phyloP scores from a whole-genome alignment of 768 basidiomycete genomes.

The Lentinula lateritia region DNA sequence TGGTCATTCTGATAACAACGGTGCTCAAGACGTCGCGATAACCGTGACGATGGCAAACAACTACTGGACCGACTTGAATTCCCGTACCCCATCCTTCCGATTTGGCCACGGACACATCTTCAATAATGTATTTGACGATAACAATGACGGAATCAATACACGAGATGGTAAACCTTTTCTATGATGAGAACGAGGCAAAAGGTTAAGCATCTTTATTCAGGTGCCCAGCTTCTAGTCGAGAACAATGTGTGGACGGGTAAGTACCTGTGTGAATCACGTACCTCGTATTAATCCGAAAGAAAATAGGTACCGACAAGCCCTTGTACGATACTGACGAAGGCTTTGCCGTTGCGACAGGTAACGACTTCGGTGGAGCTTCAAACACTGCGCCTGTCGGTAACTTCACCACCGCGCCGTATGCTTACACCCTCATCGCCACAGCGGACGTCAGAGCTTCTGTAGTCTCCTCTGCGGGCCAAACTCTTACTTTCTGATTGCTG shows the following conservation, averaged over 20 bases:
- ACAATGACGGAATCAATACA: conserved; percentile 39
- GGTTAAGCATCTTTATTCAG: conserved; percentile 12
- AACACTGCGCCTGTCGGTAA: conserved; percentile 27
- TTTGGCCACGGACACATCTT: conserved; percentile 42
- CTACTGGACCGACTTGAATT: conserved; percentile 33
- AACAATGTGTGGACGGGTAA: conserved; percentile 41
- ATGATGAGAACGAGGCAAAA: background rate
- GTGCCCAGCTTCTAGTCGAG: conserved; percentile 41
- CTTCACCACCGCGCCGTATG: conserved; percentile 30
- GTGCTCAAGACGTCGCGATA: conserved; percentile 28
- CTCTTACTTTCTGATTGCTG: conserved; percentile 24
- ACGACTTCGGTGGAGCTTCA: conserved; percentile 27
- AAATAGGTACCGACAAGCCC: conserved; percentile 27
- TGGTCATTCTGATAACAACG: conserved; percentile 39
- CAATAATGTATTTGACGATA: conserved; percentile 38
- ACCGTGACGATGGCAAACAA: conserved; percentile 40
- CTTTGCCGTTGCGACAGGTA: conserved; percentile 33
- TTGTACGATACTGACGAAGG: conserved; percentile 36
- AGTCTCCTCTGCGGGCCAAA: conserved; percentile 23
- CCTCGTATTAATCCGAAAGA: background rate
- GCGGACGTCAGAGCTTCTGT: conserved; percentile 22
- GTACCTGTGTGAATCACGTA: background rate
- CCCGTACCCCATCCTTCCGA: conserved; percentile 40
- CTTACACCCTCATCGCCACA: conserved; percentile 23
- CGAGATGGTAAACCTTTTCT: conserved; percentile 24